Evolutionary conservation across 2,329 filamentous ascomycete genomes (phyloP).

Genomic region (Cercospora zeina): DNA sequence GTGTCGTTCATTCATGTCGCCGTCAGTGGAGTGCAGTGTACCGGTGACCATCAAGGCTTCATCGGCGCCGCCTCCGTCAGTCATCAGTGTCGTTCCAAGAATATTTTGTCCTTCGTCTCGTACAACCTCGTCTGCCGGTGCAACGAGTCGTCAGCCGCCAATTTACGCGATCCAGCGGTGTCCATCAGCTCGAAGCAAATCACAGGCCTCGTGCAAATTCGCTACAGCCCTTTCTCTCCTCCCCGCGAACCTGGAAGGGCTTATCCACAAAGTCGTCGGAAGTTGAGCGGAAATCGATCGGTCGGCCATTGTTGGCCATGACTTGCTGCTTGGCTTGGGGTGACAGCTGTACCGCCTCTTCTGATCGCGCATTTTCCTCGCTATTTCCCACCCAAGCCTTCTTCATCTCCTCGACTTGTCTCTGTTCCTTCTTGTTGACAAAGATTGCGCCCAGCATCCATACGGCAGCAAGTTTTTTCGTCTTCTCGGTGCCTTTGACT

Average conservation of each 20-base stretch:
- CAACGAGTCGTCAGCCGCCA: neutral
- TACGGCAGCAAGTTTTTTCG: constrained; percentile 8
- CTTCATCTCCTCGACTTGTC: constrained; percentile 7
- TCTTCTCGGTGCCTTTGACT: neutral
- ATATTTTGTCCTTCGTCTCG: neutral
- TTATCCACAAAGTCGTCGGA: neutral
- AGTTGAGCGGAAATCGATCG: neutral
- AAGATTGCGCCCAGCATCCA: constrained; percentile 26
- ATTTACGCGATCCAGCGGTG: neutral
- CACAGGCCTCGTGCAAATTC: neutral
- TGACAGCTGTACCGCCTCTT: neutral
- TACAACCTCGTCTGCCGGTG: neutral
- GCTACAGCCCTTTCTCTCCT: neutral
- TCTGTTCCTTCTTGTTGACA: constrained; percentile 19
- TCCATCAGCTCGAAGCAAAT: neutral
- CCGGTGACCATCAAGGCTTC: neutral
- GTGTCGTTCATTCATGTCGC: neutral
- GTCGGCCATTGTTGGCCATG: neutral
- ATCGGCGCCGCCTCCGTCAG: neutral
- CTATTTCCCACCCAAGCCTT: neutral
- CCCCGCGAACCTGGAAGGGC: neutral
- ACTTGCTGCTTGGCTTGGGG: constrained; percentile 3
- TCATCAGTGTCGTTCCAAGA: neutral
- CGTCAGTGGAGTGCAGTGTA: neutral
- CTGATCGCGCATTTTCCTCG: neutral